Conservation (phyloP, 179 eudicot genomes). For the Silene coronaria region DNA sequence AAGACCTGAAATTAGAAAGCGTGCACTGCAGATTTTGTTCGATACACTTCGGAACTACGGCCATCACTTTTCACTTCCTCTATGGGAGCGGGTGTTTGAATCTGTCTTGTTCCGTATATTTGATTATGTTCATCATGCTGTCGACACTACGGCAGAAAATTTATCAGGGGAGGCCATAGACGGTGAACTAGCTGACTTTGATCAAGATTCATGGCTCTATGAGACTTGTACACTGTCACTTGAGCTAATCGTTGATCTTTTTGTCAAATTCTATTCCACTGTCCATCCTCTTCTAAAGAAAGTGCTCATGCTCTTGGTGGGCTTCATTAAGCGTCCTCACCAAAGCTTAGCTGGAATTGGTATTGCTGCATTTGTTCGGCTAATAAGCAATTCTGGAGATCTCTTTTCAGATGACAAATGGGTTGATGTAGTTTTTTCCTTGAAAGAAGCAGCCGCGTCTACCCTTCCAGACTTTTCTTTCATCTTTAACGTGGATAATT, state of each 20-base stretch:
- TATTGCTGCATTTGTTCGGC: constrained; percentile 89
- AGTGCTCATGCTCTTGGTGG: constrained; percentile 70
- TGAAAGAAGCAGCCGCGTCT: constrained; percentile 72
- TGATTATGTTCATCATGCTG: constrained; percentile 85
- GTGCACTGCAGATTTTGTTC: constrained; percentile 80
- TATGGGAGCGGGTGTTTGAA: constrained; percentile 95
- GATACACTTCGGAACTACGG: constrained; percentile 91
- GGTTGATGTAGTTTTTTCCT: constrained; percentile 75
- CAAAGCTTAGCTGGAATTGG: constrained; percentile 98
- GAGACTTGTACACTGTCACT: constrained; percentile 90
- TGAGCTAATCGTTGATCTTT: constrained; percentile 88
- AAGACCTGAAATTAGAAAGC: constrained; percentile 86
- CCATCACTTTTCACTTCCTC: constrained; percentile 77
- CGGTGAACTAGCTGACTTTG: constrained; percentile 50
- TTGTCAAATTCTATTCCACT: constrained; percentile 74
- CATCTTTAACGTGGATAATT: constrained; percentile 36
- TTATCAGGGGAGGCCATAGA: constrained; percentile 39
- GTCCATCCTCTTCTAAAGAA: constrained; percentile 79
- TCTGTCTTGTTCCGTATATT: constrained; percentile 92
- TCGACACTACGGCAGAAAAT: constrained; percentile 60
- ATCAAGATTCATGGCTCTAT: constrained; percentile 96
- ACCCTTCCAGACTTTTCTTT: constrained; percentile 86
- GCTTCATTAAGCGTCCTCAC: constrained; percentile 88
- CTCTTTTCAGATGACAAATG: constrained; percentile 80
- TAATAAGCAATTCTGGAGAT: constrained; percentile 89